Base-by-base conservation (phyloP, 352 stramenopile species). In the Phytophthora sp. region DNA sequence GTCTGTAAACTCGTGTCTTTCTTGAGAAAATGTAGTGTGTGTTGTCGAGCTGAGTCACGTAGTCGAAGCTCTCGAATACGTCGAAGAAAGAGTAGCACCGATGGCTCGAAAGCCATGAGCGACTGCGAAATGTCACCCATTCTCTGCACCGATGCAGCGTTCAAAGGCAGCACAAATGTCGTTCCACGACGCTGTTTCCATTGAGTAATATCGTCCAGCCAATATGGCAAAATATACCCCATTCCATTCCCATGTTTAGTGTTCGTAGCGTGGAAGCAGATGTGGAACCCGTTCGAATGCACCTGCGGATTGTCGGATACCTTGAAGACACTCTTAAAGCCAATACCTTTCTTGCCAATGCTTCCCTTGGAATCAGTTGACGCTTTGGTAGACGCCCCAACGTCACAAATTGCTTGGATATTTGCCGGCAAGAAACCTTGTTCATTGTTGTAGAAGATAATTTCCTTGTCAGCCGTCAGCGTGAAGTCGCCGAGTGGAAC, bases 241-340 rank as follows among this genome's bases (percentile, higher is more conserved):
- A 96, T 77, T 0, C 80, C 81, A 45, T 57, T 66, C 1, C 74
- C 78, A 9, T 80, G 64, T 3, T 80, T 47, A 0, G 76, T 58
- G 24, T 77, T 81, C 21, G 79, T 81, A n/a, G 86, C 77, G 68
- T 87, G 71, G 49, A 96, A 96, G 44, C 80, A 82, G 20, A 94
- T 84, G 57, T 94, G 88, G 52, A 93, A 95, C 15, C 89, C 89
- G 46, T 96, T 96, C 42, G 88, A 96, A 66, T 97, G 89, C 31
- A 97, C 85, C 33, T 97, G 77, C 1, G 89, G 89, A 1, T 67
- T 61, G 38, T 95, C 80, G 0, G 88, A 93, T 20, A 97, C 82
- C 59, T 93, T 93, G 71, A 97, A 97, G 3, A 97, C 89, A n/a
- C 86, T 95, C 69, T 97, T 97, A 57, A 97, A 97, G 21, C 88